These are phyloP conservation scores for Escallonia rubra DNA, from an alignment of 129 eudicot species.

Conservation along the genomic window DNA sequence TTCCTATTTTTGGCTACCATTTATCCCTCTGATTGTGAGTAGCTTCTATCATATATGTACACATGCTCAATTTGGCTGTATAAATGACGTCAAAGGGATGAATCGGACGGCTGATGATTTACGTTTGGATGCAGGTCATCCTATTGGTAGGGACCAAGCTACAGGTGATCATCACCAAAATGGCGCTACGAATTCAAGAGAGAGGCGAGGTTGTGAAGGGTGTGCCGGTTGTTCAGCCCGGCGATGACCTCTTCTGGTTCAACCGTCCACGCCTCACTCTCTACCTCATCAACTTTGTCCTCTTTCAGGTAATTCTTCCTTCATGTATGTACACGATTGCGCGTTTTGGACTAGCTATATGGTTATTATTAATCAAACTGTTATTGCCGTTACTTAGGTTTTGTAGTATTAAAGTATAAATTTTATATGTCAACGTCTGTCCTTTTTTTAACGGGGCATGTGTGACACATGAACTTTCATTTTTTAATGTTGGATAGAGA, in stretches of 20 bases:
- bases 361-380: too few relatives aligned
- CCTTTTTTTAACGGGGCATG: too few relatives aligned
- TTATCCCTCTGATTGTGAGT: slow-evolving; percentile 69
- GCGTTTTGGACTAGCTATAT: too few relatives aligned
- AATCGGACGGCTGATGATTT: not conserved
- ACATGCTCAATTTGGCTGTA: not conserved
- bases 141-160: slow-evolving; percentile 69
- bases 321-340: too few relatives aligned
- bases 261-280: slow-evolving; percentile 59
- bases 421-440: too few relatives aligned
- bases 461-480: too few relatives aligned
- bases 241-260: slow-evolving; percentile 73
- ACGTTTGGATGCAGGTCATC: slow-evolving; percentile 31
- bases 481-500: too few relatives aligned
- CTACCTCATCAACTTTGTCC: slow-evolving; percentile 51
- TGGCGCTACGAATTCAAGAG: slow-evolving; percentile 54
- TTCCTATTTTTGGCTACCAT: slow-evolving; percentile 61
- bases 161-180: slow-evolving; percentile 58
- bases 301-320: slow-evolving; percentile 42
- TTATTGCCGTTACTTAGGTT: too few relatives aligned
- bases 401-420: too few relatives aligned
- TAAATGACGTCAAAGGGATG: not conserved
- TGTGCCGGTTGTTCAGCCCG: slow-evolving; percentile 45
- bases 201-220: slow-evolving; percentile 54
- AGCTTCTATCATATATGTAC: not conserved